phyloP scores from a whole-genome alignment of 1,139 yeast genomes.

The Yamadazyma epiphylla region DNA sequence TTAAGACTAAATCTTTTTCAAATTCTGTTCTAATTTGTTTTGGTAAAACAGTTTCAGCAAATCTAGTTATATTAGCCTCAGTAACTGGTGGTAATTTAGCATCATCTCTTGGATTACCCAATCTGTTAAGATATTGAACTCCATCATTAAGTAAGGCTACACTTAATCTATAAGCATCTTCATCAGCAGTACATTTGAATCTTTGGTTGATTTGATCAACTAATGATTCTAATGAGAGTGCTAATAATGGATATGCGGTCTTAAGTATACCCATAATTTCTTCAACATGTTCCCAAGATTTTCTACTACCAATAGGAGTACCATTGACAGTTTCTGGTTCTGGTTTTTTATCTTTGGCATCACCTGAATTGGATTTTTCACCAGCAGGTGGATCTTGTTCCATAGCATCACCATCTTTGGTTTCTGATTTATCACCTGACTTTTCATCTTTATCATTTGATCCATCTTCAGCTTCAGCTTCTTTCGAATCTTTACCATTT shows the following conservation, averaged over 20 bases:
- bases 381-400: conserved; percentile 2
- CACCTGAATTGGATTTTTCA: conserved; percentile 3
- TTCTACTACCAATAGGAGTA: conserved; percentile 31
- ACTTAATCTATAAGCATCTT: conserved; percentile 90
- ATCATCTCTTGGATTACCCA: conserved; percentile 83
- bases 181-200: conserved; percentile 93
- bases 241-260: conserved; percentile 92
- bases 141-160: conserved; percentile 93
- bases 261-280: conserved; percentile 93
- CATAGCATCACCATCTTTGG: conserved; percentile 5
- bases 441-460: conserved; percentile 2
- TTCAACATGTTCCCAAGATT: conserved; percentile 94
- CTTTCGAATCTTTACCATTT: conserved; percentile 15
- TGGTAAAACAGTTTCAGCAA: conserved; percentile 92
- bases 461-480: conserved; percentile 3
- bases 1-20: conserved; percentile 83
- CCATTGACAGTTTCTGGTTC: conserved; percentile 8
- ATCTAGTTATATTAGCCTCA: conserved; percentile 81
- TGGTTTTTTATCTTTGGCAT: conserved; percentile 5
- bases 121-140: conserved; percentile 78
- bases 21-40: conserved; percentile 87
- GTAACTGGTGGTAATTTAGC: conserved; percentile 89
- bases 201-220: conserved; percentile 95
- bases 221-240: conserved; percentile 87
- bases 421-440: conserved; percentile 1